Evolutionary conservation across 805 yeast species (phyloP), one percentile per base, ranked within the genome.

Genomic region (Pachysolen tannophilus): DNA sequence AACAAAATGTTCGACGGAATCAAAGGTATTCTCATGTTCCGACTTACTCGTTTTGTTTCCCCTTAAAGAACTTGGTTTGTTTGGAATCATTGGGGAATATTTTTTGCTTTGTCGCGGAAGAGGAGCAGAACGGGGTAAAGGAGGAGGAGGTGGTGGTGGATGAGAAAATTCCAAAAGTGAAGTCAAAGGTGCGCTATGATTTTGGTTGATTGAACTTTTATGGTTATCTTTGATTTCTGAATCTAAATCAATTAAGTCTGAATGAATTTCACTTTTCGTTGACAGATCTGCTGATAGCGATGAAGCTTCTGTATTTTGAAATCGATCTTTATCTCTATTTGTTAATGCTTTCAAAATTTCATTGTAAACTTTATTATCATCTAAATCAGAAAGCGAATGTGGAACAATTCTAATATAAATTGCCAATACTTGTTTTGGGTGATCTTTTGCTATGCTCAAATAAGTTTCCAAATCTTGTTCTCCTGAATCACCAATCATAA

Each of bases 381-480:
- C 72, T 23, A 60, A 42, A 32, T 71, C 74, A n/a, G 82, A 77
- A 48, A 83, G 63, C 1, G 90, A 80, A 28, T 70, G 69, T 8
- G 70, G 69, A 5, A 94, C 83, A 32, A 82, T 83, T 28, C 97
- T 63, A 24, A 92, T 82, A 52, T 75, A 88, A 4, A 92, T 84
- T 1, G 82, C 94, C 16, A 70, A 43, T 0, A 92, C 65, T 42
- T 75, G 80, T 4, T 63, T 58, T 0, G 95, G 94, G 47, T 61
- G 74, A 21, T 52, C 44, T 26, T 63, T 58, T 0, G 94, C 83
- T 23, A 87, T 59, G 19, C 79, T 79, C 5, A 75, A 67, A 53
- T 92, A 92, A 0, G 97, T 94, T 50, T 94, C 98, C 28, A 90
- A 61, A 60, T 92, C 99, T 44, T 80, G 81, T 52, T 92, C 98